These are phyloP conservation scores for Moesziomyces sp. DNA, from an alignment of 1,284 basidiomycete genomes.

Conservation along the genomic window DNA sequence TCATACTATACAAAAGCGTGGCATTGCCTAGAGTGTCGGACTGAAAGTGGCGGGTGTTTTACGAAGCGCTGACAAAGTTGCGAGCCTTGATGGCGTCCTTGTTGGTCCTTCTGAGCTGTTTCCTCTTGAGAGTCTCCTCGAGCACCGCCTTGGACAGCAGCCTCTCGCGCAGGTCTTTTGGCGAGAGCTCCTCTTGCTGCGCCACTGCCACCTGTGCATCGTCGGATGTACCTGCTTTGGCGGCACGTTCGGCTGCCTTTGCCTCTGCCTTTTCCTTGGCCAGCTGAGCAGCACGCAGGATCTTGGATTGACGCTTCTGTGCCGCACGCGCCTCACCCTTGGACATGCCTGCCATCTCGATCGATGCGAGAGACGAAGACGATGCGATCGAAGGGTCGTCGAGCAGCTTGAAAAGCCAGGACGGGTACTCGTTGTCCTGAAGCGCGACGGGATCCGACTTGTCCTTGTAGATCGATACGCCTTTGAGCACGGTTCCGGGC, in stretches of 20 bases:
- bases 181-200: slow-evolving; percentile 9
- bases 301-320: slow-evolving; percentile 56
- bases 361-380: slow-evolving; percentile 49
- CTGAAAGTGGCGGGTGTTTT: background rate
- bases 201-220: background rate
- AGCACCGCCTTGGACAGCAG: slow-evolving; percentile 18
- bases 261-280: slow-evolving; percentile 49
- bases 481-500: slow-evolving; percentile 78
- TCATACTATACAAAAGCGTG: background rate
- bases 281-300: slow-evolving; percentile 46
- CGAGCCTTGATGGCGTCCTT: slow-evolving; percentile 60
- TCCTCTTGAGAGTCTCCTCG: slow-evolving; percentile 43
- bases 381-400: slow-evolving; percentile 56
- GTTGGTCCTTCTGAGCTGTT: slow-evolving; percentile 51
- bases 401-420: slow-evolving; percentile 87
- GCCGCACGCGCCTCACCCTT: slow-evolving; percentile 64
- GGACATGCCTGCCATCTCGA: slow-evolving; percentile 60
- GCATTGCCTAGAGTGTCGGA: background rate
- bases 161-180: slow-evolving; percentile 7
- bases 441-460: slow-evolving; percentile 82
- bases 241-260: slow-evolving; percentile 46
- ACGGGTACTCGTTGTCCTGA: slow-evolving; percentile 85
- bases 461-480: slow-evolving; percentile 84
- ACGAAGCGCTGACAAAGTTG: slow-evolving; percentile 61
- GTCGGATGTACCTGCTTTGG: slow-evolving; percentile 4